Evolutionary conservation across 78 protist species (phyloP), one percentile per base, ranked within the genome.

Genomic region (Dictyostelium firmibasis): DNA sequence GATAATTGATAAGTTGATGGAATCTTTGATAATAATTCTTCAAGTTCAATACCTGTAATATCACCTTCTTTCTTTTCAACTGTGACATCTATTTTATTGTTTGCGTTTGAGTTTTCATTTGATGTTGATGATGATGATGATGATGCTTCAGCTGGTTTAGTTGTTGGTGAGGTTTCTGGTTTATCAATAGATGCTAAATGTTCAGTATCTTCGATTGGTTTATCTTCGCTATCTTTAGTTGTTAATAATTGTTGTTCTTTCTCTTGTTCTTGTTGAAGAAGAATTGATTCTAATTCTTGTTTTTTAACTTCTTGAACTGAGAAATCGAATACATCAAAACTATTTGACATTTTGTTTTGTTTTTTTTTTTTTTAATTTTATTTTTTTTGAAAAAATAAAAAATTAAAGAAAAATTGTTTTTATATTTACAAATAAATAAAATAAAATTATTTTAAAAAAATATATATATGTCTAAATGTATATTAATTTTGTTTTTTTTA

Each of bases 1-100:
- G 94, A 3, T 75, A 89, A 33, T 13, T 44, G 62, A 81, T 89
- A 89, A 4, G 47, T 89, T 25, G 25, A 6, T 81, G 94, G 94
- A 33, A 89, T 89, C 53, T 89, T 89, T 31, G 94, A 70, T 2
- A 89, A 25, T 33, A 89, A 81, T 10, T 89, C 88, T n/a, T 89
- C 83, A 36, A 89, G 53, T 29, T 89, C 94, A 3, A 41, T 81
- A 9, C 94, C 94, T 23, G 70, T 67, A 81, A 89, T 89, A 16
- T 8, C 29, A 29, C 94, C 94, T 43, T 87, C 78, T 50, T 87
- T 33, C 23, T 38, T 64, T 44, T 70, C 92, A 20, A 36, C 11
- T 16, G 20, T 69, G 13, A 35, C 43, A 33, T 83, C n/a, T 6
- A 11, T 35, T 36, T 35, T 31, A 38, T 83, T 83, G 27, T 53